These are phyloP conservation scores for Hymenoscyphus occultus DNA, from an alignment of 2,329 filamentous ascomycete species.

Conservation along the genomic window DNA sequence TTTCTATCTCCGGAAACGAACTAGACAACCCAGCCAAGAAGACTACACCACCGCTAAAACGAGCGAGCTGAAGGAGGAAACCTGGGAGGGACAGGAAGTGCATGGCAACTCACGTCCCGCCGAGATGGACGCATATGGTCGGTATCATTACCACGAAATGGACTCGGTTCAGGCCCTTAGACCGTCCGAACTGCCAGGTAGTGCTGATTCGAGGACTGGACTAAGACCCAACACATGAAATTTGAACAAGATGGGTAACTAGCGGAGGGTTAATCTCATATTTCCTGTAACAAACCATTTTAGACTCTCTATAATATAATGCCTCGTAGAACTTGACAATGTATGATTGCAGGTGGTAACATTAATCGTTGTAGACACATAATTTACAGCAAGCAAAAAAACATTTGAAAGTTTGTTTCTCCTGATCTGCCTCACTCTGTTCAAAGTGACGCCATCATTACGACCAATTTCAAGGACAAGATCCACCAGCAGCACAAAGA, in stretches of 20 bases:
- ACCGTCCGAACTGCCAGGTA: background rate
- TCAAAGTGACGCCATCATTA: background rate
- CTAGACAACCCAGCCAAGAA: background rate
- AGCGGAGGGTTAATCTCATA: background rate
- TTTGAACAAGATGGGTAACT: background rate
- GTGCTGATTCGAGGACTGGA: background rate
- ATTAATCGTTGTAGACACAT: too few species aligned
- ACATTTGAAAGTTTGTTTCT: too few species aligned
- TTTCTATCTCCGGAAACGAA: background rate
- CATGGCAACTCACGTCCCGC: background rate
- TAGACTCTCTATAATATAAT: too few species aligned
- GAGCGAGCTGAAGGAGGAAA: background rate
- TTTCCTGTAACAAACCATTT: too few species aligned
- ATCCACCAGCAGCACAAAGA: background rate
- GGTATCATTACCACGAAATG: background rate
- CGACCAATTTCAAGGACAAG: background rate
- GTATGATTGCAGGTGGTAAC: too few species aligned
- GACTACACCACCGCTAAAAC: background rate
- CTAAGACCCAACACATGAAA: too few species aligned
- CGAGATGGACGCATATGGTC: background rate
- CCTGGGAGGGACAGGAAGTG: background rate
- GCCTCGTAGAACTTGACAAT: too few species aligned
- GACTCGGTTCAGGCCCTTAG: background rate
- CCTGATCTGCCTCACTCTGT: too few species aligned
- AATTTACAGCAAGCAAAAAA: too few species aligned